phyloP scores from a whole-genome alignment of 2,329 filamentous ascomycete species.

The Hymenoscyphus scutula region DNA sequence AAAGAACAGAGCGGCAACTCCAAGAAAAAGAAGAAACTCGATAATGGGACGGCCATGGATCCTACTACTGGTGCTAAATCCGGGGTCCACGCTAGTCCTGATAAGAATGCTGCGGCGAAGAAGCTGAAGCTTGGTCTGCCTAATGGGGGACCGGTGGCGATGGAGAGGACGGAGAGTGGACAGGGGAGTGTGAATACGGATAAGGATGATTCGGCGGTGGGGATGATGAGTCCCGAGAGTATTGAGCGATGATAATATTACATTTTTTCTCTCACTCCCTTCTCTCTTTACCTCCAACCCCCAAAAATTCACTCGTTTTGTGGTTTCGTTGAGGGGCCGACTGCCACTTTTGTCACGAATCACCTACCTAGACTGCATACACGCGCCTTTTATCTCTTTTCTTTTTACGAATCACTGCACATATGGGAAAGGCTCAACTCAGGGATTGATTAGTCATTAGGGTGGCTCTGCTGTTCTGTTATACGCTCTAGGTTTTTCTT shows the following conservation, averaged over 20 bases:
- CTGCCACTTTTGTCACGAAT: neutral
- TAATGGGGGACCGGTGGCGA: constrained; percentile 40
- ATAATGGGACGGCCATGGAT: constrained; percentile 44
- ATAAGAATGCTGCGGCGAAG: constrained; percentile 48
- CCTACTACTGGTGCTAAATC: constrained; percentile 32
- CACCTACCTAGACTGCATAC: neutral
- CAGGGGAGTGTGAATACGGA: constrained; percentile 57
- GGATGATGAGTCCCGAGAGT: constrained; percentile 84
- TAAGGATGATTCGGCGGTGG: constrained; percentile 65
- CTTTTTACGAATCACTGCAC: neutral
- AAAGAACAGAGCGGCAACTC: constrained; percentile 80
- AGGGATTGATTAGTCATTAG: neutral
- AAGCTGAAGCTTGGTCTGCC: constrained; percentile 46
- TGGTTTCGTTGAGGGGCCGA: too few species aligned
- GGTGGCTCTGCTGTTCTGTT: neutral
- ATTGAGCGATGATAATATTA: constrained; percentile 30
- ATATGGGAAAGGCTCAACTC: constrained; percentile 1
- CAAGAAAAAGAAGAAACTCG: constrained; percentile 83
- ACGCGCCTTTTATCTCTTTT: neutral
- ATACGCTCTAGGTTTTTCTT: too few species aligned
- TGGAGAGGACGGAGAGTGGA: constrained; percentile 58
- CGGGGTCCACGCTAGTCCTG: constrained; percentile 39
- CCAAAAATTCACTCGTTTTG: neutral
- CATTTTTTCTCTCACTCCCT: too few species aligned
- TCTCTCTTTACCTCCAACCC: too few species aligned